phyloP scores from a whole-genome alignment of 768 basidiomycete genomes.

The Ephemerocybe angulata region DNA sequence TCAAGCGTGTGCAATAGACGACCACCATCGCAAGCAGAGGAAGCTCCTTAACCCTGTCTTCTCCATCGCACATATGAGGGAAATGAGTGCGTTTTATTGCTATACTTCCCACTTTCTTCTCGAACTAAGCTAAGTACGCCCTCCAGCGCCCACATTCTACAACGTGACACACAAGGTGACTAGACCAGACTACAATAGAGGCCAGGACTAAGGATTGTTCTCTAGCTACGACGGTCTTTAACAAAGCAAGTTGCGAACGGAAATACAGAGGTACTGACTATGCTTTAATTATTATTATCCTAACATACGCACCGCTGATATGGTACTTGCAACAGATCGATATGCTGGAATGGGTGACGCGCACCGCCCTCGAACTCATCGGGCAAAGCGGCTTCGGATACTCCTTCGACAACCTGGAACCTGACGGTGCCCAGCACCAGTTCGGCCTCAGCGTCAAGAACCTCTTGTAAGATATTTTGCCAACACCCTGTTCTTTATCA shows the following conservation, averaged over 20 bases:
- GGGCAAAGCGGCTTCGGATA: constrained; percentile 10
- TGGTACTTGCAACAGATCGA: not conserved
- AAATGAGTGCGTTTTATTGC: constrained; percentile 27
- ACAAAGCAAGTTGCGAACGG: not conserved
- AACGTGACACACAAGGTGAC: constrained; percentile 27
- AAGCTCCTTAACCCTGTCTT: constrained; percentile 38
- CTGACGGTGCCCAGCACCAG: constrained; percentile 16
- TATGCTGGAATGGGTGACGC: not conserved
- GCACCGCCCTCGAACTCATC: constrained; percentile 4
- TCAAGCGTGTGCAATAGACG: constrained; percentile 27
- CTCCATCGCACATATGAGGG: constrained; percentile 31
- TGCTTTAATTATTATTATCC: no score
- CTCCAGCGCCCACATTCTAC: constrained; percentile 35
- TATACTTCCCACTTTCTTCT: not conserved
- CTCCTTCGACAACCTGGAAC: constrained; percentile 2
- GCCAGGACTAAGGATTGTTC: no score
- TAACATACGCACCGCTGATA: no score
- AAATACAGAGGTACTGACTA: no score
- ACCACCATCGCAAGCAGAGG: constrained; percentile 37
- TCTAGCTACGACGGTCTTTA: not conserved
- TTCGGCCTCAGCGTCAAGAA: constrained; percentile 28
- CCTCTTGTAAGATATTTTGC: constrained; percentile 26
- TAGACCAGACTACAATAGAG: no score
- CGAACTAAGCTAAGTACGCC: not conserved
- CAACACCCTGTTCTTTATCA: constrained; percentile 18